Conservation (phyloP, 345 rosid species). For the Lepidium didymum region DNA sequence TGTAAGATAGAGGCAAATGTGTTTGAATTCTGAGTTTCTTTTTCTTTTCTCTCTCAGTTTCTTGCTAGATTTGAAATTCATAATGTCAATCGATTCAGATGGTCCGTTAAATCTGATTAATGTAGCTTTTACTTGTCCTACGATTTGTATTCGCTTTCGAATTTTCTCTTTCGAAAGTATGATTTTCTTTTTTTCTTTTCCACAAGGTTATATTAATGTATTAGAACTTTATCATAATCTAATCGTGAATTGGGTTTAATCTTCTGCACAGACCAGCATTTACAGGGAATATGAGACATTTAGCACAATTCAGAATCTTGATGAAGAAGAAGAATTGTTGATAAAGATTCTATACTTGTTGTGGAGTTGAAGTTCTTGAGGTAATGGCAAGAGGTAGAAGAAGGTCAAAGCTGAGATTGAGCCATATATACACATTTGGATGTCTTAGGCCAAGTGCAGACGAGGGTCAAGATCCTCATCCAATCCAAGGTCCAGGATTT, state of each 20-base stretch:
- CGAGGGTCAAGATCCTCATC: slow-evolving; percentile 44
- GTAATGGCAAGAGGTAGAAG: slow-evolving; percentile 74
- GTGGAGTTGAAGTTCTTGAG: background rate
- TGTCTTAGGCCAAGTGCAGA: slow-evolving; percentile 52
- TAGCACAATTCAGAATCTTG: background rate
- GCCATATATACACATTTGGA: slow-evolving; percentile 75
- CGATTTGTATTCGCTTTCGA: background rate
- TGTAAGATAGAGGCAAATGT: slow-evolving; percentile 9
- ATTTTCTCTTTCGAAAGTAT: background rate
- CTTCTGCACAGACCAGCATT: background rate
- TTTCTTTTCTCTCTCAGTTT: background rate
- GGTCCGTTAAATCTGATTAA: background rate
- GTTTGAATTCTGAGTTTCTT: slow-evolving; percentile 3
- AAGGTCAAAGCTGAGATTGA: slow-evolving; percentile 51
- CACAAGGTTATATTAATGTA: background rate
- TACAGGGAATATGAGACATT: background rate
- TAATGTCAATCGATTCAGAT: background rate
- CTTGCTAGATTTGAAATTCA: slow-evolving; percentile 8
- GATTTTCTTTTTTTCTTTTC: background rate
- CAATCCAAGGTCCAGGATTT: slow-evolving; percentile 62
- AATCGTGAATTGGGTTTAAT: background rate
- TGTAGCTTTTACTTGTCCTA: background rate
- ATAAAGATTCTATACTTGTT: background rate
- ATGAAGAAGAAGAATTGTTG: slow-evolving; percentile 15
- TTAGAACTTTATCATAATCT: background rate